Evolutionary conservation across 169 alveolate species (phyloP).

Genomic region (Cryptosporidium parvum): DNA sequence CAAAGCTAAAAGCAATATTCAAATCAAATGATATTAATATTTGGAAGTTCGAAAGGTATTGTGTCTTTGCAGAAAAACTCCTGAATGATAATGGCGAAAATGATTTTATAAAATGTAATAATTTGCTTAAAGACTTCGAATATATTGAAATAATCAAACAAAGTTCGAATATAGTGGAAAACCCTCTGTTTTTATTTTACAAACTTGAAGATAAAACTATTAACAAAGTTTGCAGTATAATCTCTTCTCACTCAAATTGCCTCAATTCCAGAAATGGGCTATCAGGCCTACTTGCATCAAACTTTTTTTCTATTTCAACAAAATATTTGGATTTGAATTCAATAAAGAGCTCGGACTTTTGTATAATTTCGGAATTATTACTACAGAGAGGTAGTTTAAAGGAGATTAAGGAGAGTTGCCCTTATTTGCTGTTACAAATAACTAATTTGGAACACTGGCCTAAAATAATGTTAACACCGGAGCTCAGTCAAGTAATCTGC

Average conservation of each 20-base stretch:
- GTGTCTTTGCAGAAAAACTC: slow-evolving; percentile 33
- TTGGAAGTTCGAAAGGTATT: slow-evolving; percentile 52
- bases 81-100: slow-evolving; percentile 1
- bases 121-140: slow-evolving; percentile 10
- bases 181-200: slow-evolving; percentile 26
- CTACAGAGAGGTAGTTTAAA: slow-evolving; percentile 31
- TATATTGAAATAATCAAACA: slow-evolving; percentile 37
- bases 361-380: slow-evolving; percentile 51
- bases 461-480: slow-evolving; percentile 53
- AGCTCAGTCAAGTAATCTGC: slow-evolving; percentile 31
- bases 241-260: slow-evolving; percentile 11
- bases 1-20: slow-evolving; percentile 5
- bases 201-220: slow-evolving; percentile 35
- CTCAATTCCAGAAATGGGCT: slow-evolving; percentile 23
- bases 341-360: slow-evolving; percentile 57
- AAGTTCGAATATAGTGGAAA: not conserved
- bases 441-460: slow-evolving; percentile 75
- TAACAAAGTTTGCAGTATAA: slow-evolving; percentile 23
- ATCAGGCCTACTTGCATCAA: slow-evolving; percentile 9
- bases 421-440: slow-evolving; percentile 42
- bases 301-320: slow-evolving; percentile 60
- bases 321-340: slow-evolving; percentile 38
- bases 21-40: not conserved
- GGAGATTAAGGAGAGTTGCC: slow-evolving; percentile 44
- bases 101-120: slow-evolving; percentile 14